A percentile compares a stretch with the other conserved stretches of the same genome.
These are phyloP conservation scores for Lachancea waltii DNA, from an alignment of 805 yeast species.

Conservation along the genomic window DNA sequence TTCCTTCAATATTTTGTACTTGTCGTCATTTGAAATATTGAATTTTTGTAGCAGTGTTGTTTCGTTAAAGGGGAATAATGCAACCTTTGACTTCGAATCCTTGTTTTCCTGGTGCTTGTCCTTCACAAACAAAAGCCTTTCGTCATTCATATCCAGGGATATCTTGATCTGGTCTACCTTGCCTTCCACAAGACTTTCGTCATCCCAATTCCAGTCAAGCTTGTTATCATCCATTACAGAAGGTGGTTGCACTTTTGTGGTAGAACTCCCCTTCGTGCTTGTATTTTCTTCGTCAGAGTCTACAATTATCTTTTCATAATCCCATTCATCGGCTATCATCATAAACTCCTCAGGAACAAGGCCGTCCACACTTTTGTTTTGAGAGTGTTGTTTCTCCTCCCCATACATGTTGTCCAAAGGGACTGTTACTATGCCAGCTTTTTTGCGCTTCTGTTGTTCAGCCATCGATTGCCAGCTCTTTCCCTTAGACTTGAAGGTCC, in stretches of 20 bases:
- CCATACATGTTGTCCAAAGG: slow-evolving; percentile 20
- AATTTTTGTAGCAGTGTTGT: slow-evolving; percentile 53
- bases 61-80: slow-evolving; percentile 45
- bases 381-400: slow-evolving; percentile 10
- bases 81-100: slow-evolving; percentile 17
- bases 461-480: slow-evolving; percentile 9
- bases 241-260: slow-evolving; percentile 1
- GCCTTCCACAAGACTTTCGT: slow-evolving; percentile 72
- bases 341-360: slow-evolving; percentile 47
- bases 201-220: slow-evolving; percentile 35
- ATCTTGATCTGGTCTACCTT: slow-evolving; percentile 30
- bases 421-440: slow-evolving; percentile 19
- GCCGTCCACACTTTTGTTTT: slow-evolving; percentile 16
- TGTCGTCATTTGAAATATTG: slow-evolving; percentile 82
- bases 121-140: slow-evolving; percentile 58
- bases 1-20: slow-evolving; percentile 73
- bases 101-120: slow-evolving; percentile 12
- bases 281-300: slow-evolving; percentile 28
- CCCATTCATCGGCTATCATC: slow-evolving; percentile 74
- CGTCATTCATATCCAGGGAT: slow-evolving; percentile 79
- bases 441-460: slow-evolving; percentile 6
- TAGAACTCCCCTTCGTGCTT: neutral
- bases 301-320: slow-evolving; percentile 55
- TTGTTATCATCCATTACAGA: neutral
- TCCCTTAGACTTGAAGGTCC: slow-evolving; percentile 35